A percentile compares a stretch with the other conserved stretches of the same genome.
phyloP scores from a whole-genome alignment of 1,284 basidiomycete species.

The Sanghuangporus baumii region DNA sequence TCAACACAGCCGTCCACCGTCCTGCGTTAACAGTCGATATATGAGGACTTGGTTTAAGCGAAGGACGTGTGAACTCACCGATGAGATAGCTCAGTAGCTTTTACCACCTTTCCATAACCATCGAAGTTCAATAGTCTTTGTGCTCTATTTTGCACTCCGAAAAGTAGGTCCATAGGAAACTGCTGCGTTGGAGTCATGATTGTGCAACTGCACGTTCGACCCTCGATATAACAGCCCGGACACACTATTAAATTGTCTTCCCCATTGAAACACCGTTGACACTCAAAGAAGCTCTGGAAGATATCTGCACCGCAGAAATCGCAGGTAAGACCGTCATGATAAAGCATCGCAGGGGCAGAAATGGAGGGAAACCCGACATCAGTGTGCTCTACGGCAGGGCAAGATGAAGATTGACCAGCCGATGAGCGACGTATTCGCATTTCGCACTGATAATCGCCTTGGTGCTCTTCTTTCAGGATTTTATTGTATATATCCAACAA shows the following conservation, averaged over 20 bases:
- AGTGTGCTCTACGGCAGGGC: neutral
- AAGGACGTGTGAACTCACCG: neutral
- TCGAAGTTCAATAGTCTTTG: constrained; percentile 19
- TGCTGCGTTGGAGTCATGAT: constrained; percentile 54
- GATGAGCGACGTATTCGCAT: neutral
- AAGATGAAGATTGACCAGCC: neutral
- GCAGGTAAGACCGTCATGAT: constrained; percentile 38
- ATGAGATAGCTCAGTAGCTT: constrained; percentile 17
- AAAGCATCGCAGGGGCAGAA: neutral
- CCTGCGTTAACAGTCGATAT: neutral
- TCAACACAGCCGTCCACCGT: neutral
- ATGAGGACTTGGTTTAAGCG: neutral
- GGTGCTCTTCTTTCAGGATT: constrained; percentile 52
- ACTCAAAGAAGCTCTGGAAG: constrained; percentile 75
- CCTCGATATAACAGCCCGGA: constrained; percentile 68
- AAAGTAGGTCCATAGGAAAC: constrained; percentile 35
- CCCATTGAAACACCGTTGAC: constrained; percentile 35
- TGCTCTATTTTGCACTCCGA: constrained; percentile 37
- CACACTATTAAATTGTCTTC: constrained; percentile 50
- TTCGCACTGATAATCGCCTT: constrained; percentile 2
- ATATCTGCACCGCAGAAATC: constrained; percentile 75
- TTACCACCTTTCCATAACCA: constrained; percentile 14
- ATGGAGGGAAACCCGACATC: neutral
- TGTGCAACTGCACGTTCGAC: constrained; percentile 56
- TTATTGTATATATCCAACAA: constrained; percentile 51